phyloP scores from a whole-genome alignment of 116 monocot species.

The Dioscorea cayenensis region DNA sequence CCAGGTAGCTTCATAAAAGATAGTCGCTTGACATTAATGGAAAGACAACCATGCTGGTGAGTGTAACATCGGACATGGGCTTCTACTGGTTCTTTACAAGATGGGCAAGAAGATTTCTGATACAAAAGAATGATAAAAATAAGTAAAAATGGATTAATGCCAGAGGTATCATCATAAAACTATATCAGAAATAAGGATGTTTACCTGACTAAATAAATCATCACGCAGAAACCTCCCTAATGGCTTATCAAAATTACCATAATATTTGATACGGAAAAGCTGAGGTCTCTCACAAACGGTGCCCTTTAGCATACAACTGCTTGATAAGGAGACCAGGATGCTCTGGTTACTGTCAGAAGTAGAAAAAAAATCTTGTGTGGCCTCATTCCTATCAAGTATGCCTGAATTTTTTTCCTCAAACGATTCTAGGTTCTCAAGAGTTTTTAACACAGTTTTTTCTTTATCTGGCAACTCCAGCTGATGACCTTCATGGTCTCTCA shows the following conservation, averaged over 20 bases:
- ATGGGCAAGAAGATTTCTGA: constrained; percentile 50
- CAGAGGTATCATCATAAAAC: background rate
- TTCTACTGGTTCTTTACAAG: constrained; percentile 70
- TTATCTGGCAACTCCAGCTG: background rate
- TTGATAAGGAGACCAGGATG: constrained; percentile 92
- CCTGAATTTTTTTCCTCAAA: constrained; percentile 7
- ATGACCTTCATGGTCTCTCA: constrained; percentile 1
- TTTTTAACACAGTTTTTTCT: background rate
- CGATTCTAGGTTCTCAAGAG: background rate
- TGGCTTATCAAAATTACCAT: constrained; percentile 92
- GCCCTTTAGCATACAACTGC: constrained; percentile 50
- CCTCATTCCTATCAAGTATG: constrained; percentile 13
- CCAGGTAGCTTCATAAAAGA: constrained; percentile 58
- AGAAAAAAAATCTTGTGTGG: constrained; percentile 35
- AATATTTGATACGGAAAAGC: constrained; percentile 85
- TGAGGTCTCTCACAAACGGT: constrained; percentile 68
- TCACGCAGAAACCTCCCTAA: constrained; percentile 84
- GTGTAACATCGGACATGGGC: constrained; percentile 77
- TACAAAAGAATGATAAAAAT: constrained; percentile 4
- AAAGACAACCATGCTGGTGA: constrained; percentile 75
- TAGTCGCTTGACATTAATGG: constrained; percentile 60
- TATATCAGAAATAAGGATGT: background rate
- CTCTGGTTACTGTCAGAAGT: constrained; percentile 59
- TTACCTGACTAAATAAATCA: constrained; percentile 89
- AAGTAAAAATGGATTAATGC: background rate